Conservation (phyloP, 305 asterid species). For the Fraxinus paxiana region DNA sequence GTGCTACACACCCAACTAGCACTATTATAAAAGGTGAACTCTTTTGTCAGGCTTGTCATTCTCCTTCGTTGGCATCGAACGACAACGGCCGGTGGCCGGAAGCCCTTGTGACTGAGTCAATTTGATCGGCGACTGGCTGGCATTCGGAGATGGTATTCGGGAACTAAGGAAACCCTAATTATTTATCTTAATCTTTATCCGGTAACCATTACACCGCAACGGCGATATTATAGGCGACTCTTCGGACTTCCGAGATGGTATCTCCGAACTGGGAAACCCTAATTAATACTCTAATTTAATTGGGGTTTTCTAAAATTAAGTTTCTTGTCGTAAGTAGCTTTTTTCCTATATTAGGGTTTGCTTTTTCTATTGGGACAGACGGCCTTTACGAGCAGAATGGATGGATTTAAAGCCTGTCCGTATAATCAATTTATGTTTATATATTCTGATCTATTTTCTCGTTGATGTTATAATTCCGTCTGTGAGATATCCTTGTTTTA, state of each 20-base stretch:
- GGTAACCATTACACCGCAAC: background rate
- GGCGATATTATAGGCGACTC: conserved; percentile 12
- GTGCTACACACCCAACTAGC: background rate
- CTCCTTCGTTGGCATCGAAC: conserved; percentile 32
- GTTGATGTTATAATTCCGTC: background rate
- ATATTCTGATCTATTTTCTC: background rate
- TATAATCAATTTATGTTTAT: background rate
- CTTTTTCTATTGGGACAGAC: background rate
- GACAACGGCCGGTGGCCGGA: conserved; percentile 15
- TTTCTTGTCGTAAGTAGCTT: background rate
- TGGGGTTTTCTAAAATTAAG: background rate
- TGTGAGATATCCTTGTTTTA: background rate
- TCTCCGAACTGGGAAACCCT: background rate
- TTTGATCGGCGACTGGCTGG: conserved; percentile 13
- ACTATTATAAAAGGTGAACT: conserved; percentile 5
- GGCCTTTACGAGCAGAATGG: background rate
- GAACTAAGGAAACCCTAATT: background rate
- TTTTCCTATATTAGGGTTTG: background rate
- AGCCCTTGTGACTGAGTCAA: conserved; percentile 2
- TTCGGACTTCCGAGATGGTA: background rate
- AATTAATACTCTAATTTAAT: background rate
- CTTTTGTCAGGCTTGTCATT: conserved; percentile 45
- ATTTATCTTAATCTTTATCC: background rate
- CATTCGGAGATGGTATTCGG: background rate
- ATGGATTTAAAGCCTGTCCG: background rate